Evolutionary conservation across 2,329 filamentous ascomycete genomes (phyloP), one percentile per base, ranked within the genome.

Genomic region (Fusarium brachygibbosum): DNA sequence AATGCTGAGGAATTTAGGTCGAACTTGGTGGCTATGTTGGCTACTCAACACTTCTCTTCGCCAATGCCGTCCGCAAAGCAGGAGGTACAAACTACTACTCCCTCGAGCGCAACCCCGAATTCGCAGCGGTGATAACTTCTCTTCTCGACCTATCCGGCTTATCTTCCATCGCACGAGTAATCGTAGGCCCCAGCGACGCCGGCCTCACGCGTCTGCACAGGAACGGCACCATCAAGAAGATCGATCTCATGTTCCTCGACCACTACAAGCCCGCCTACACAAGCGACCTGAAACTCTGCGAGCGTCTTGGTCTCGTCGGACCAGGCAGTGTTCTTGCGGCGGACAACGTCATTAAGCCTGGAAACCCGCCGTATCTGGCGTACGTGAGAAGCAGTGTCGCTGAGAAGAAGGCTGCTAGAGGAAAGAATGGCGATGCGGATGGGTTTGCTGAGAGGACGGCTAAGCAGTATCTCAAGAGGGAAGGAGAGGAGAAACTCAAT

Each of bases 21-120:
- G 93, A 97, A 76, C 84, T 96, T 0, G 93, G 93, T 46, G 91
- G 91, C 49, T 96, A 95, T 78, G 85, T 94, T 21, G 93, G 93
- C 41, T 96, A 96, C 82, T 95, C 92, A 0, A 90, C 90, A 62
- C 88, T 96, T 62, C 83, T 93, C 2, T 95, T 94, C 74, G 91
- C 87, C 44, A 84, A 88, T 35, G 89, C 90, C 1, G 81, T 93
- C 17, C 86, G 86, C 60, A 83, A 85, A 50, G 85, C 85, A 5
- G 91, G 90, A 13, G 91, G 91, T 5, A 83, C 85, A 69, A 81
- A 82, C 25, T 94, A 93, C 79, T 90, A 86, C 76, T 92, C 89
- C 71, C 81, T 96, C 7, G 93, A 96, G 76, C 83, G 88, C 72
- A 92, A 91, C 72, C 88, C 91, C 1, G 89, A 91, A 68, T 95